Evolutionary conservation across 805 yeast genomes (phyloP).

Genomic region (Suhomyces prunicola): DNA sequence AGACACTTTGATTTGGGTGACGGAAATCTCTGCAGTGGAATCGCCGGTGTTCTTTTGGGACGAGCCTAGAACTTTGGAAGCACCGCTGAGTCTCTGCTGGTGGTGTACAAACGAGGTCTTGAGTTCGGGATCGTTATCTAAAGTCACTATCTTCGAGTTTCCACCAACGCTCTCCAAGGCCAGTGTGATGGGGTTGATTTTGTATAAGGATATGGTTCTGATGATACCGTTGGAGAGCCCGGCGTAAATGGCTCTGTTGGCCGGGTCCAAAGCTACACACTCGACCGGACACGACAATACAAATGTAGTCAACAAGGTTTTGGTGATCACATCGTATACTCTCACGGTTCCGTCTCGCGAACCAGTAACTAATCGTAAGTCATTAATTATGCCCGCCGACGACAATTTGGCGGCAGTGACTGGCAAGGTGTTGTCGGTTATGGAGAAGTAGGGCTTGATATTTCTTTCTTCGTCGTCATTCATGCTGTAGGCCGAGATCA

Average conservation of each 20-base stretch:
- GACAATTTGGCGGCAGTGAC: slow-evolving; percentile 46
- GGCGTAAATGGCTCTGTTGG: slow-evolving; percentile 67
- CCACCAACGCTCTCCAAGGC: slow-evolving; percentile 64
- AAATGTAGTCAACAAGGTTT: slow-evolving; percentile 60
- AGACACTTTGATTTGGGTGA: slow-evolving; percentile 57
- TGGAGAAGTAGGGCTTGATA: slow-evolving; percentile 54
- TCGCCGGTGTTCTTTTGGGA: not conserved
- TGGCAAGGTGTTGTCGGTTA: slow-evolving; percentile 61
- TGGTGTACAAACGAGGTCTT: slow-evolving; percentile 54
- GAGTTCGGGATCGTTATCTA: slow-evolving; percentile 50
- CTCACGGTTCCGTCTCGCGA: slow-evolving; percentile 76
- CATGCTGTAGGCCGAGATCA: slow-evolving; percentile 35
- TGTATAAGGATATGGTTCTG: slow-evolving; percentile 52
- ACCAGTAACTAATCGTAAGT: slow-evolving; percentile 61
- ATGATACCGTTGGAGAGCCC: slow-evolving; percentile 67
- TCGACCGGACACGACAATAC: slow-evolving; percentile 60
- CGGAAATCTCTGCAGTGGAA: slow-evolving; percentile 12
- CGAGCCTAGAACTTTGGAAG: not conserved
- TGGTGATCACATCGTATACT: slow-evolving; percentile 55
- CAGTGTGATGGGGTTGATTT: slow-evolving; percentile 29
- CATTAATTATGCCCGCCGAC: slow-evolving; percentile 54
- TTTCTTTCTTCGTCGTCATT: slow-evolving; percentile 26
- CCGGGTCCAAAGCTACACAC: slow-evolving; percentile 68
- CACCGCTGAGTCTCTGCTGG: slow-evolving; percentile 16
- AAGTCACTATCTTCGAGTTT: slow-evolving; percentile 46